phyloP scores from a whole-genome alignment of 495 filamentous ascomycete genomes.

The Lophium mytilinum region DNA sequence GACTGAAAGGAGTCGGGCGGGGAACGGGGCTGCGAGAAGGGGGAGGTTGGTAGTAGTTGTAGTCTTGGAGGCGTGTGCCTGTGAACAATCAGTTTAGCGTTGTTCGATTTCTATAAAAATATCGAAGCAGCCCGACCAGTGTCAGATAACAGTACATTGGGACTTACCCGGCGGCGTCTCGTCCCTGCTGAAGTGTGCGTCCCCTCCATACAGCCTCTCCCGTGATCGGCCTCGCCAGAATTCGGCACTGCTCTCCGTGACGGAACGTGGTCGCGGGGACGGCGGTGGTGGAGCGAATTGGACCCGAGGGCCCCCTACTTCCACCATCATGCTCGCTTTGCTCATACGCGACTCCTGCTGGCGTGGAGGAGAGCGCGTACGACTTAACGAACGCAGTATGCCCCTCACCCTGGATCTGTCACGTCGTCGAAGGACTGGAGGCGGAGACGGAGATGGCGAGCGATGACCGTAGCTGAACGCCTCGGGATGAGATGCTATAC shows the following conservation, averaged over 20 bases:
- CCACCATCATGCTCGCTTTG: constrained; percentile 7
- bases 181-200: neutral
- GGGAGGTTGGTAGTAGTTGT: neutral
- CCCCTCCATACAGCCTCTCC: neutral
- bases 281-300: constrained; percentile 8
- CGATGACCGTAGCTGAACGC: constrained; percentile 1
- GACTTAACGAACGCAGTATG: neutral
- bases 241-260: neutral
- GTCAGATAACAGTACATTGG: neutral
- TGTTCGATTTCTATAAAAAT: neutral
- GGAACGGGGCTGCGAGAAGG: neutral
- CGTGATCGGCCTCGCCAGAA: neutral
- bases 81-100: neutral
- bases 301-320: constrained; percentile 15
- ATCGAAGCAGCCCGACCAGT: neutral
- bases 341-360: neutral
- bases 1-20: neutral
- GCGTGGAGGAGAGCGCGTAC: neutral
- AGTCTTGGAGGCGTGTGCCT: neutral
- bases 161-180: neutral
- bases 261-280: neutral
- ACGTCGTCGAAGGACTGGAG: neutral
- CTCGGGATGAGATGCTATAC: constrained; percentile 7
- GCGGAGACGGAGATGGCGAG: neutral
- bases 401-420: neutral